These are phyloP conservation scores for Beta corolliflora DNA, from an alignment of 179 eudicot species.

Conservation along the genomic window DNA sequence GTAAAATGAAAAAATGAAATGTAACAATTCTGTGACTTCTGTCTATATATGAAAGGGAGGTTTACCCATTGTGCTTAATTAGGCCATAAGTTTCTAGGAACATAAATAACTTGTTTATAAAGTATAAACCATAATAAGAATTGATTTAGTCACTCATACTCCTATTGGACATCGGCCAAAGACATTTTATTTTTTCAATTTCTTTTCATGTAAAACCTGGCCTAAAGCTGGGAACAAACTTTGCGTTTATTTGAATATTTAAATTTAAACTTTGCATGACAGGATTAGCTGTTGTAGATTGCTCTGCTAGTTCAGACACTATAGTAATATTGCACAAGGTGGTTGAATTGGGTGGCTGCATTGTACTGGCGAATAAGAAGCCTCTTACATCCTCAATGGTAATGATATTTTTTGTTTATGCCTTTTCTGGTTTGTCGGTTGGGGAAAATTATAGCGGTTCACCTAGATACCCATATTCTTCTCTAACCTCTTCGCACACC, in stretches of 20 bases:
- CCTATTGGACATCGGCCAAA: background rate
- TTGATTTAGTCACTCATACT: background rate
- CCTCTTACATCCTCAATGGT: slow-evolving; percentile 90
- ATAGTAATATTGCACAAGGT: slow-evolving; percentile 52
- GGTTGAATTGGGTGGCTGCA: slow-evolving; percentile 63
- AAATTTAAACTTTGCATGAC: slow-evolving; percentile 10
- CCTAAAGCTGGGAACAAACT: background rate
- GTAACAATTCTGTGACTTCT: background rate
- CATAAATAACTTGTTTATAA: background rate
- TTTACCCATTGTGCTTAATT: background rate
- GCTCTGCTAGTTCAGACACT: slow-evolving; percentile 93
- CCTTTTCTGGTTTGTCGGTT: background rate
- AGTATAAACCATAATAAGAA: background rate
- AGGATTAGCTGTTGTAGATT: slow-evolving; percentile 86
- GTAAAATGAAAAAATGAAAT: background rate
- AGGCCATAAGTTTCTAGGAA: background rate
- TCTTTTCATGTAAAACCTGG: background rate
- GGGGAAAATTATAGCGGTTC: background rate
- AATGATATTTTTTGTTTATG: slow-evolving; percentile 13
- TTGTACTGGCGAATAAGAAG: slow-evolving; percentile 92
- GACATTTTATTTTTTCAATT: background rate
- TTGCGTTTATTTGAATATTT: background rate
- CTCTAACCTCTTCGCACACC: background rate
- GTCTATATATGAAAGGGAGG: background rate
- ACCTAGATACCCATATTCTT: background rate